These are phyloP conservation scores for Fusarium multiceps DNA, from an alignment of 2,329 filamentous ascomycete species.

Conservation along the genomic window DNA sequence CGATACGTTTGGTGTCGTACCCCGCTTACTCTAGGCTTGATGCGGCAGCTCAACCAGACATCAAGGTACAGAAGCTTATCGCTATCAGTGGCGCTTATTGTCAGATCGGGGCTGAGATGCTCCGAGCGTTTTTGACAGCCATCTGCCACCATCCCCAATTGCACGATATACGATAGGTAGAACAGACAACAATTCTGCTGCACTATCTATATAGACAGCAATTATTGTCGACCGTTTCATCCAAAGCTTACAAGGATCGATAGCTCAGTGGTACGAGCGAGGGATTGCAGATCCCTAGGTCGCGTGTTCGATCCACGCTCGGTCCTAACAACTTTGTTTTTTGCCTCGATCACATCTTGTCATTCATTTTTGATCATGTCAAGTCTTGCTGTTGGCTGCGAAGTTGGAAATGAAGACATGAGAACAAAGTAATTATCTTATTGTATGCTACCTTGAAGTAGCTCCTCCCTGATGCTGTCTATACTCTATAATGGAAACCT, in stretches of 20 bases:
- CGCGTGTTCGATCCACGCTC: slow-evolving; percentile 42
- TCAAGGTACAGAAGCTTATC: neutral
- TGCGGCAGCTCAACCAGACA: slow-evolving; percentile 10
- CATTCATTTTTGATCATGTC: neutral
- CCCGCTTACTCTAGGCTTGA: slow-evolving; percentile 28
- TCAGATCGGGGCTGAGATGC: neutral
- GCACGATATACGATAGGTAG: neutral
- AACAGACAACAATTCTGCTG: neutral
- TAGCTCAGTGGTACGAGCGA: slow-evolving; percentile 42
- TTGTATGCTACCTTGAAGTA: neutral
- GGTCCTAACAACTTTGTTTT: slow-evolving; percentile 12
- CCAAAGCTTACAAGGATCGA: slow-evolving; percentile 16
- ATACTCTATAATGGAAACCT: neutral
- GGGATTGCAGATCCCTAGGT: slow-evolving; percentile 43
- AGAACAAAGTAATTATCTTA: neutral
- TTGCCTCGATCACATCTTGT: neutral
- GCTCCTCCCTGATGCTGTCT: neutral
- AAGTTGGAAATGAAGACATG: neutral
- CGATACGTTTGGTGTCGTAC: neutral
- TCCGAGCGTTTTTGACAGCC: neutral
- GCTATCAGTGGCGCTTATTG: neutral
- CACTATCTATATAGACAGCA: rapidly evolving
- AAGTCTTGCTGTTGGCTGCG: neutral
- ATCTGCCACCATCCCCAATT: neutral
- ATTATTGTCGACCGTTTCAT: rapidly evolving